phyloP scores from a whole-genome alignment of 2,329 filamentous ascomycete species.

The Ceratocystis papillata region DNA sequence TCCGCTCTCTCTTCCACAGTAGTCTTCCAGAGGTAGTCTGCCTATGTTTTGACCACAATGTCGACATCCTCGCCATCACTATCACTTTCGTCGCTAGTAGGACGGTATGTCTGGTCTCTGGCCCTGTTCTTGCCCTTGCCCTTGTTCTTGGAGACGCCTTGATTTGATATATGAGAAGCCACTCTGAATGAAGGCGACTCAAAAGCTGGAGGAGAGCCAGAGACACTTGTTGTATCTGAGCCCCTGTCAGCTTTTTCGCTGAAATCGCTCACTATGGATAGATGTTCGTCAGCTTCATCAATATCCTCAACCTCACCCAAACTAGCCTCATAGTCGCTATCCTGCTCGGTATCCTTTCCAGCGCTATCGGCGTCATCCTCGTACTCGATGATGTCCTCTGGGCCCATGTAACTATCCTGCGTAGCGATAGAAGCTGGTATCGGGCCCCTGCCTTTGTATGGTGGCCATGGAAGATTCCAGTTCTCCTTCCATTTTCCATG shows the following conservation, averaged over 20 bases:
- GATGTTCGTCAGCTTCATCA: conserved; percentile 6
- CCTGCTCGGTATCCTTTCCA: neutral
- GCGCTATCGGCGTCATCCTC: conserved; percentile 14
- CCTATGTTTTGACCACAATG: neutral
- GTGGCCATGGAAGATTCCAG: conserved; percentile 24
- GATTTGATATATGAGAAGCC: neutral
- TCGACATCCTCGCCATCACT: neutral
- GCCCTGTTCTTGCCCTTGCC: neutral
- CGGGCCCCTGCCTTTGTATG: conserved; percentile 20
- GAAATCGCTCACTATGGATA: neutral
- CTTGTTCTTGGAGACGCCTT: neutral
- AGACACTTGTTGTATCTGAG: neutral
- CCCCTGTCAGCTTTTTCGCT: neutral
- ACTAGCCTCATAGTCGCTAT: neutral
- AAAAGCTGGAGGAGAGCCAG: neutral
- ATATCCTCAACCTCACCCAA: neutral
- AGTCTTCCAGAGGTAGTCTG: too few species aligned
- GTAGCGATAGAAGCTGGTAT: conserved; percentile 2
- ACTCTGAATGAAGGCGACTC: neutral
- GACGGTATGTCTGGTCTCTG: neutral
- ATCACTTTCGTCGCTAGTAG: neutral
- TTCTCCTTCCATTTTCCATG: conserved; percentile 1
- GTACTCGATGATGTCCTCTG: conserved; percentile 5
- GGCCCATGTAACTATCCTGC: neutral
- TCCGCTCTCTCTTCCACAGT: too few species aligned